A percentile compares a stretch with the other conserved stretches of the same genome.
phyloP scores from a whole-genome alignment of 345 rosid species.

The Acer saccharum region DNA sequence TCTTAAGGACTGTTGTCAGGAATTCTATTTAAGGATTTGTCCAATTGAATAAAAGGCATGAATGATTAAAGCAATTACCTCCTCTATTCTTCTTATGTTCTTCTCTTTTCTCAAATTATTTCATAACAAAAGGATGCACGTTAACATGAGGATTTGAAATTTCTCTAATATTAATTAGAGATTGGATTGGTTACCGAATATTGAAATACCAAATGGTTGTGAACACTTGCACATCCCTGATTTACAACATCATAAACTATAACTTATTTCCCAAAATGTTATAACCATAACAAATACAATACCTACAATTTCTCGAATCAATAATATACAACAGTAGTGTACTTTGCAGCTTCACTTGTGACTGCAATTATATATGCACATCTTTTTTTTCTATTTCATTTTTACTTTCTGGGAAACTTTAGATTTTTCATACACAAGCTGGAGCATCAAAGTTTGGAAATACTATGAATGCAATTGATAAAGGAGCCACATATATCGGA shows the following conservation, averaged over 20 bases:
- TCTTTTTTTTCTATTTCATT: constrained; percentile 18
- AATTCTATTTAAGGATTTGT: too few relatives aligned
- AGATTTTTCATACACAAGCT: constrained; percentile 48
- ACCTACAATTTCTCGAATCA: background rate
- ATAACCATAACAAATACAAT: constrained; percentile 23
- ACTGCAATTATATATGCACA: background rate
- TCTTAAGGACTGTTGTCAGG: too few relatives aligned
- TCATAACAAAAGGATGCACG: too few relatives aligned
- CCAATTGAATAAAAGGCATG: too few relatives aligned
- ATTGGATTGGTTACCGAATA: too few relatives aligned
- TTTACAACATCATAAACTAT: too few relatives aligned
- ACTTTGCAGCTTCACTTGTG: background rate
- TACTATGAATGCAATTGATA: constrained; percentile 78
- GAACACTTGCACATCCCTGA: background rate
- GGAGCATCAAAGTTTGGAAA: constrained; percentile 77
- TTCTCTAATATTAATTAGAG: too few relatives aligned
- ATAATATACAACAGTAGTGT: constrained; percentile 12
- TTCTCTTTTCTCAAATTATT: too few relatives aligned
- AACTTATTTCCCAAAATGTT: background rate
- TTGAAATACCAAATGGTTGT: too few relatives aligned
- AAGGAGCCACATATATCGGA: constrained; percentile 49
- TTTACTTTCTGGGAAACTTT: background rate
- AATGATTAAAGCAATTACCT: too few relatives aligned
- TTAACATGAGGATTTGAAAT: too few relatives aligned
- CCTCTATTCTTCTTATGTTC: too few relatives aligned